Evolutionary conservation across 352 stramenopile genomes (phyloP), one percentile per base, ranked within the genome.

Genomic region (Phytophthora citricola): DNA sequence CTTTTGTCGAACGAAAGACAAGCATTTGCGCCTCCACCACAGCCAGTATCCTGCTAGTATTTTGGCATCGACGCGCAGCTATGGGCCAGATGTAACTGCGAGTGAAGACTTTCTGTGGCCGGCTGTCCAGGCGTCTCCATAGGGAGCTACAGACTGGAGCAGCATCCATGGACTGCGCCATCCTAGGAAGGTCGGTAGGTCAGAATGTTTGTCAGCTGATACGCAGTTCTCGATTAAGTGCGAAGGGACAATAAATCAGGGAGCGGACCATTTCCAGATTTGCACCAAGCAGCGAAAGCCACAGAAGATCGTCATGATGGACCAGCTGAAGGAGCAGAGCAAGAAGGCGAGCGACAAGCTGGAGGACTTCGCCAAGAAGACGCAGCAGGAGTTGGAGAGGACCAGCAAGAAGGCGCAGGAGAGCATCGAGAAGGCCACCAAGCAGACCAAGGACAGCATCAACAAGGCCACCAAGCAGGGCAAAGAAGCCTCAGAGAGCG

Each of bases 301-400:
- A 32, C 17, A 48, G 32, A 63, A 72, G 58, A 55, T 68, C 58
- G n/a, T 55, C 36, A 78, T 73, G 71, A 78, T 81, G 69, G 73
- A 81, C 44, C 73, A 81, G 31, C 40, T 81, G 43, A 81, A 81
- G 66, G 65, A 81, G 48, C 68, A 81, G 65, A 71, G 69, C 27
- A 78, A 81, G 61, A 76, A 73, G 62, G 73, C 73, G 0, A 58
- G 60, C 41, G 73, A 78, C 26, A 71, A 66, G 52, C 66, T 78
- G 24, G 66, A 78, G 38, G 51, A 51, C 17, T 44, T 73, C 15
- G 63, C 69, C 22, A 69, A 73, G 47, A 70, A 73, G 55, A 72
- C 58, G 32, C 63, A 76, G 54, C 41, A 71, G 46, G 63, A 65
- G 36, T 27, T 79, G 27, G 63, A 79, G 43, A 61, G 53, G 22